Percentiles rank a stretch among this genome's conserved stretches.
Conservation (phyloP, 805 yeast genomes). For the Metschnikowia colocasiae region DNA sequence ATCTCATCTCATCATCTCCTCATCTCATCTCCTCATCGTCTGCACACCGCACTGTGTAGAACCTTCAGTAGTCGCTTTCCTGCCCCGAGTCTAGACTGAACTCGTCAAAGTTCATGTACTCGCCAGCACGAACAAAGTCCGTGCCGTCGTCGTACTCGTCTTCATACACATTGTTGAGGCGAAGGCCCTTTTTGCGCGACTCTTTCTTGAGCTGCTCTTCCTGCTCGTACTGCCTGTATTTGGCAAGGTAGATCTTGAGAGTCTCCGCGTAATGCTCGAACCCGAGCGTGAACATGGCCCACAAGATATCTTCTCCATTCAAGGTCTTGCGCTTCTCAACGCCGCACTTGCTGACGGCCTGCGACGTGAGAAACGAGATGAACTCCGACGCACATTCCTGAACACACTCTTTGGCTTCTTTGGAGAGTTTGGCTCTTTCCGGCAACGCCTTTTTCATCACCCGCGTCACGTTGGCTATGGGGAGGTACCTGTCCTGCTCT, state of each 20-base stretch:
- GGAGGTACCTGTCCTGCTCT: conserved; percentile 43
- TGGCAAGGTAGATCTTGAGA: conserved; percentile 62
- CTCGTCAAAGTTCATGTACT: conserved; percentile 11
- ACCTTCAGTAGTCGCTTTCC: conserved; percentile 1
- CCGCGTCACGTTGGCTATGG: conserved; percentile 55
- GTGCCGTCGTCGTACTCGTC: conserved; percentile 3
- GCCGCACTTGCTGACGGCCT: conserved; percentile 58
- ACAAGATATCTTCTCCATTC: conserved; percentile 65
- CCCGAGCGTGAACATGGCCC: conserved; percentile 61
- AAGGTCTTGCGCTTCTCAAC: conserved; percentile 67
- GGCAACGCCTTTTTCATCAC: conserved; percentile 76
- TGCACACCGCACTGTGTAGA: too few species aligned
- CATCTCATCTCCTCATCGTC: too few species aligned
- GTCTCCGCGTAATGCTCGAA: conserved; percentile 70
- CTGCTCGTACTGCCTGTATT: conserved; percentile 48
- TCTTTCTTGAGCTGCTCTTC: conserved; percentile 11
- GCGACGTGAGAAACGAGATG: conserved; percentile 64
- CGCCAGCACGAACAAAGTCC: conserved; percentile 7
- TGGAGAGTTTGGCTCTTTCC: conserved; percentile 67
- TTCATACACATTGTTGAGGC: not conserved
- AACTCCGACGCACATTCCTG: conserved; percentile 70
- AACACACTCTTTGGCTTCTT: conserved; percentile 75
- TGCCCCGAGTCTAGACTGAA: conserved; percentile 4
- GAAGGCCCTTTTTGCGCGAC: conserved; percentile 7
- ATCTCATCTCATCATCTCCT: too few species aligned